Evolutionary conservation across 345 rosid species (phyloP), one percentile per base, ranked within the genome.

Genomic region (Eucalyptus regnans): DNA sequence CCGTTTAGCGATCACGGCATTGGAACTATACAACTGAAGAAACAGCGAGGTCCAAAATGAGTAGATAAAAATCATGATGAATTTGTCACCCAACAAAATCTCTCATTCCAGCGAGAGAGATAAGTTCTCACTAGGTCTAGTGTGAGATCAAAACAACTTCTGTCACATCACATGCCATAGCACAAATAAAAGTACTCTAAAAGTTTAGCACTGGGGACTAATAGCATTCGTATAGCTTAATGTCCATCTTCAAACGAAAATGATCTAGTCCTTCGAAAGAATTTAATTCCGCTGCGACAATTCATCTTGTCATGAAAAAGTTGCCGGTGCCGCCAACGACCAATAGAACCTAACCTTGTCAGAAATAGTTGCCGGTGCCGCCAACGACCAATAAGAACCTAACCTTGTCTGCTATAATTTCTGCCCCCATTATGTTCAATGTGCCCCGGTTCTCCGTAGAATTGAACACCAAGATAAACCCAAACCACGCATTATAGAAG

Each of bases 251-350:
- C 50, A 93, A 92, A 37, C 94, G 90, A 81, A 95, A 95, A 89
- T 95, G 95, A 79, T 92, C 90, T 44, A 87, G 89, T 29, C 97
- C 95, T 88, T 95, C 91, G 23, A 90, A 62, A 27, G 91, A 50
- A 51, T 93, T 95, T 7, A 95, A 93, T 84, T 86, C 90, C 76
- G 93, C 87, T 2, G 95, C 93, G 29, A 93, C 95, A 18, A 94
- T 91, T 54, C 97, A 96, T 91, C 95, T 88, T 7, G 95, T 90
- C 97, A 95, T 95, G 94, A 95, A 93, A 88, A 96, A 94, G 44
- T 96, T 95, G 31, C 96, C 96, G 0, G 97, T 95, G 41, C 96
- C 94, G 17, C 96, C 96, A 3, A 95, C 94, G 6, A 95, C 93
- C 2, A 94, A 95, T 10, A 88, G 80, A 95, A 97, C 71, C 97